phyloP scores from a whole-genome alignment of 2,329 filamentous ascomycete species.

The Fusarium protoensiforme region DNA sequence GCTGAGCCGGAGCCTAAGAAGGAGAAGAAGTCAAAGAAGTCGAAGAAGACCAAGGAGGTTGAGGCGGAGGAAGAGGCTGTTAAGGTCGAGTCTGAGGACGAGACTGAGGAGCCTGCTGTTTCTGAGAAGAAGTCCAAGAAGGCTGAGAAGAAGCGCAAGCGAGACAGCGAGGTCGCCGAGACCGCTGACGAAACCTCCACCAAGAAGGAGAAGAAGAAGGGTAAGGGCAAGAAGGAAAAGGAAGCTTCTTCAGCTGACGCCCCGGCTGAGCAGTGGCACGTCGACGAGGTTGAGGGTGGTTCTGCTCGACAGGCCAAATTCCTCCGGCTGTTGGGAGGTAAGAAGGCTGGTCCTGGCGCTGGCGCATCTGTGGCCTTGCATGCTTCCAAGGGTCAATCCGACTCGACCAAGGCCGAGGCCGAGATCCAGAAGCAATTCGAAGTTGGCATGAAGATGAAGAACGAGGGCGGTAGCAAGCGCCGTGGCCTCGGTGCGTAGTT shows the following conservation, averaged over 20 bases:
- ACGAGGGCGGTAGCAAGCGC: slow-evolving; percentile 60
- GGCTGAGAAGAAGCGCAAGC: slow-evolving; percentile 51
- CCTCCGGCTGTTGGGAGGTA: slow-evolving; percentile 65
- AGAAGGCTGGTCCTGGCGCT: slow-evolving; percentile 54
- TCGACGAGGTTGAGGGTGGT: slow-evolving; percentile 62
- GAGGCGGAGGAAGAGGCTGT: slow-evolving; percentile 20
- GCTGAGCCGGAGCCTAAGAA: slow-evolving; percentile 36
- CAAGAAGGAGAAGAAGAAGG: slow-evolving; percentile 45
- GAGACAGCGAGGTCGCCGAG: slow-evolving; percentile 39
- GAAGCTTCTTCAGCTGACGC: slow-evolving; percentile 16
- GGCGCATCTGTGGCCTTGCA: slow-evolving; percentile 26
- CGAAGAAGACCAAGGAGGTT: slow-evolving; percentile 26
- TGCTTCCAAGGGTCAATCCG: slow-evolving; percentile 43
- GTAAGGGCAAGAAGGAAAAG: slow-evolving; percentile 30
- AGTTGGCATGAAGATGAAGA: slow-evolving; percentile 66
- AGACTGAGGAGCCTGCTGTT: slow-evolving; percentile 21
- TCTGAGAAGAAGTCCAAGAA: slow-evolving; percentile 49
- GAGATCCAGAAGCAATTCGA: slow-evolving; percentile 69
- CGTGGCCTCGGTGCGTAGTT: slow-evolving; percentile 64
- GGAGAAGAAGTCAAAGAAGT: slow-evolving; percentile 42
- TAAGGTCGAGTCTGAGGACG: slow-evolving; percentile 9
- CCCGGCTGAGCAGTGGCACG: slow-evolving; percentile 62
- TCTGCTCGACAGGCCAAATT: slow-evolving; percentile 65
- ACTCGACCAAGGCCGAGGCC: slow-evolving; percentile 56
- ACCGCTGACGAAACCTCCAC: slow-evolving; percentile 24